Percentiles rank a stretch among this genome's conserved stretches.
Conservation (phyloP, 1,139 yeast genomes). For the Lodderomyces theae region DNA sequence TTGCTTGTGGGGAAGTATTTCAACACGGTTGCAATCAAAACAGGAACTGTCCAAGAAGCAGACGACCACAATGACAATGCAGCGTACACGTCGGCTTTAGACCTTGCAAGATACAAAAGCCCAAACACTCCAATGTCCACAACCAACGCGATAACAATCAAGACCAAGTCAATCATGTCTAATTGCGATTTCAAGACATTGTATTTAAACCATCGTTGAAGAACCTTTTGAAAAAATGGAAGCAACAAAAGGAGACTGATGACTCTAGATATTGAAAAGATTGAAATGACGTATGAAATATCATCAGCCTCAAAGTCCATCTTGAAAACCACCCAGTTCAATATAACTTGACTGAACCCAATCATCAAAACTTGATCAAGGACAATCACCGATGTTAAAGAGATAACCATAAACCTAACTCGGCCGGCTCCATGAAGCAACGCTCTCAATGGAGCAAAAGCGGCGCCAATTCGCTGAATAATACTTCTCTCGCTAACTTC, state of each 20-base stretch:
- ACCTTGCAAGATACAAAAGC: constrained; percentile 19
- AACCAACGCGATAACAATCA: constrained; percentile 21
- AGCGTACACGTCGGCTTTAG: constrained; percentile 19
- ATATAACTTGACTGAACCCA: constrained; percentile 35
- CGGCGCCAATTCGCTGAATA: neutral
- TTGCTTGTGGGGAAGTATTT: constrained; percentile 37
- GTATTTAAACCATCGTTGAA: constrained; percentile 28
- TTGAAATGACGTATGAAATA: constrained; percentile 57
- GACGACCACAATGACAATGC: constrained; percentile 36
- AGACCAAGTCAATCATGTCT: constrained; percentile 54
- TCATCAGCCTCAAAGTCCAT: constrained; percentile 60
- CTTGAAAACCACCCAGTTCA: constrained; percentile 55
- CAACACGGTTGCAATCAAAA: constrained; percentile 32
- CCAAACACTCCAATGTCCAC: constrained; percentile 43
- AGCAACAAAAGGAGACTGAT: constrained; percentile 29
- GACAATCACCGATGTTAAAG: constrained; percentile 41
- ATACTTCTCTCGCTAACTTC: neutral
- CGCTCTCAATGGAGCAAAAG: constrained; percentile 37
- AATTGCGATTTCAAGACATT: constrained; percentile 39
- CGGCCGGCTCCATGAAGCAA: constrained; percentile 13
- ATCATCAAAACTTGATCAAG: constrained; percentile 32
- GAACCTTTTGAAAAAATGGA: constrained; percentile 31
- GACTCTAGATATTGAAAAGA: constrained; percentile 45
- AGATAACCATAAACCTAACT: constrained; percentile 34
- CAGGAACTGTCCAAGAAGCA: constrained; percentile 38